Evolutionary conservation across 495 filamentous ascomycete genomes (phyloP).

Genomic region (Aspergillus wentii): DNA sequence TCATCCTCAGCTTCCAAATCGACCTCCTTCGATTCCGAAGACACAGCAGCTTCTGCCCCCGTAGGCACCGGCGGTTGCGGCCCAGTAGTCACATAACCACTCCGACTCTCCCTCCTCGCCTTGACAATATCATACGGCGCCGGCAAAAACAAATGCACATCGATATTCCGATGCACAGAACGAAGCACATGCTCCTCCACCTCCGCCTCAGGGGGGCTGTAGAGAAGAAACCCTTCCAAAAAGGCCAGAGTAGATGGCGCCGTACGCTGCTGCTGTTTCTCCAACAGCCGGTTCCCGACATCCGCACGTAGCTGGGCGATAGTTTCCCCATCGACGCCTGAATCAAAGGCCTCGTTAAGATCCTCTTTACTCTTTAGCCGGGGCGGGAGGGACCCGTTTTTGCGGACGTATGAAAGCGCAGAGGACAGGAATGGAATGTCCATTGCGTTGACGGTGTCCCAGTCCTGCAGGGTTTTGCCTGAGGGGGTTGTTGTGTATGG

Average conservation of each 20-base stretch:
- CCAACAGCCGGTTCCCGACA: slow-evolving; percentile 4
- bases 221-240: slow-evolving; percentile 88
- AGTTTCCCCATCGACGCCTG: slow-evolving; percentile 28
- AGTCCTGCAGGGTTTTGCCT: slow-evolving; percentile 62
- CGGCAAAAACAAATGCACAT: slow-evolving; percentile 71
- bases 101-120: slow-evolving; percentile 61
- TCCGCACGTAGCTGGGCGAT: slow-evolving; percentile 13
- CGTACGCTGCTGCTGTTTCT: slow-evolving; percentile 34
- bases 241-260: slow-evolving; percentile 30
- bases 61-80: slow-evolving; percentile 21
- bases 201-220: slow-evolving; percentile 35
- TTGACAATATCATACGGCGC: slow-evolving; percentile 58
- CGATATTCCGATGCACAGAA: slow-evolving; percentile 51
- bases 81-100: slow-evolving; percentile 79
- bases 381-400: slow-evolving; percentile 60
- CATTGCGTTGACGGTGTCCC: slow-evolving; percentile 78
- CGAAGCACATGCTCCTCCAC: slow-evolving; percentile 16
- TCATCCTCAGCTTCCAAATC: slow-evolving; percentile 36
- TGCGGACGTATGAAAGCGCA: slow-evolving; percentile 58
- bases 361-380: slow-evolving; percentile 70
- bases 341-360: slow-evolving; percentile 59
- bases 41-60: neutral
- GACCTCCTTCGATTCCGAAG: slow-evolving; percentile 11
- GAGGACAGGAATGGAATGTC: slow-evolving; percentile 58
- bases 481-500: slow-evolving; percentile 41